Conservation (phyloP, 2,329 filamentous ascomycete genomes). For the Aspergillus sp. region DNA sequence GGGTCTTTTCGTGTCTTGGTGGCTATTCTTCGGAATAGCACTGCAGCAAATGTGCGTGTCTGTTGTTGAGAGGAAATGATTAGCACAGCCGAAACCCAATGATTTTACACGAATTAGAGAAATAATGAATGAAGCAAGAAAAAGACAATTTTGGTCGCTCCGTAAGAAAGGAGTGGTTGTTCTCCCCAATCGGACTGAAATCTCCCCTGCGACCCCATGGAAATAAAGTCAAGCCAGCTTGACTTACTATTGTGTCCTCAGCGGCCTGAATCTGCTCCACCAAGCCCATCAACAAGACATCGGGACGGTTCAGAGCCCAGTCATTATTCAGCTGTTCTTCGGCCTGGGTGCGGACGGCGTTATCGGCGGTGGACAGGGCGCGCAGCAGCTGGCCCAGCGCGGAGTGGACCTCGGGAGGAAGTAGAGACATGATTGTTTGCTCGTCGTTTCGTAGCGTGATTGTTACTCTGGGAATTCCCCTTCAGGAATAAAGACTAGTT, state of each 20-base stretch:
- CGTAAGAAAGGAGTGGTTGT: too few species aligned
- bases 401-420: constrained; percentile 74
- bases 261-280: constrained; percentile 82
- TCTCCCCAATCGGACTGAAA: too few species aligned
- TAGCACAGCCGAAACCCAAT: constrained; percentile 2
- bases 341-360: constrained; percentile 72
- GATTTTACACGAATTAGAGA: not conserved
- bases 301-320: constrained; percentile 76
- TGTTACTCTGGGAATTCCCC: constrained; percentile 12
- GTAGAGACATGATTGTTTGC: constrained; percentile 63
- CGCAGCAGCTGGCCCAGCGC: constrained; percentile 81
- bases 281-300: constrained; percentile 86
- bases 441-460: not conserved
- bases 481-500: constrained; percentile 9
- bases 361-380: constrained; percentile 84
- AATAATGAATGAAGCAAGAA: not conserved
- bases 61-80: constrained; percentile 31
- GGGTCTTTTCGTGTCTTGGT: constrained; percentile 75
- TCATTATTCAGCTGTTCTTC: constrained; percentile 86
- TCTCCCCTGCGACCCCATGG: not conserved
- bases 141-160: not conserved
- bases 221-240: not conserved
- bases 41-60: constrained; percentile 85
- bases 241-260: constrained; percentile 63
- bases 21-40: constrained; percentile 89